Conservation (phyloP, 768 basidiomycete species). For the Termitomyces sp. region DNA sequence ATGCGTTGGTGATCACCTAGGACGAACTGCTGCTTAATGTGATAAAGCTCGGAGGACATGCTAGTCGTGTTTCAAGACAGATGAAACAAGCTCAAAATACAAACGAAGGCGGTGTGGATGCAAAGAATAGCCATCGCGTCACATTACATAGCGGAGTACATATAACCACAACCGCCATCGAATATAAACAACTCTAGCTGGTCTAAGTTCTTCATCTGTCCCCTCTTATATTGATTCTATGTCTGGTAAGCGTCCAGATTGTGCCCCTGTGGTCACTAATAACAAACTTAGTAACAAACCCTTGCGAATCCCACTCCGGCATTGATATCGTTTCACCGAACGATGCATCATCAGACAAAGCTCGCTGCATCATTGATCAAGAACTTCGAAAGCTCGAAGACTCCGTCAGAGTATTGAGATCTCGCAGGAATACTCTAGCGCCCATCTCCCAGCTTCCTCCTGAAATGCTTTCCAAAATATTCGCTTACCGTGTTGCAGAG, state of each 20-base stretch:
- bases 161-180: too few relatives aligned
- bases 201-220: slow-evolving; percentile 19
- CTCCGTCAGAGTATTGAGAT: slow-evolving; percentile 27
- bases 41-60: slow-evolving; percentile 54
- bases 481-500: slow-evolving; percentile 20
- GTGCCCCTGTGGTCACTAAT: neutral
- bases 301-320: slow-evolving; percentile 7
- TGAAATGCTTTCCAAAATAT: slow-evolving; percentile 35
- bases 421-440: slow-evolving; percentile 29
- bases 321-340: slow-evolving; percentile 11
- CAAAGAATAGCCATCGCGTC: neutral
- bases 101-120: neutral
- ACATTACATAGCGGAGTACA: slow-evolving; percentile 1
- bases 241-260: slow-evolving; percentile 10
- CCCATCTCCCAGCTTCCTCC: slow-evolving; percentile 34
- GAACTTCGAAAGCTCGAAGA: slow-evolving; percentile 28
- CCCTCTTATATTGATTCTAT: slow-evolving; percentile 6
- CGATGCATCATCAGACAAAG: slow-evolving; percentile 12
- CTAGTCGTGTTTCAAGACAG: slow-evolving; percentile 5
- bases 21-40: slow-evolving; percentile 70
- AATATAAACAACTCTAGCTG: slow-evolving; percentile 19
- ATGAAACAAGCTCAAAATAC: slow-evolving; percentile 4
- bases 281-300: slow-evolving; percentile 11
- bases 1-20: slow-evolving; percentile 42
- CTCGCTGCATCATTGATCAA: slow-evolving; percentile 29